A percentile compares a stretch with the other conserved stretches of the same genome.
These are phyloP conservation scores for Aspergillus fumigatiaffinis DNA, from an alignment of 2,329 filamentous ascomycete species.

Conservation along the genomic window DNA sequence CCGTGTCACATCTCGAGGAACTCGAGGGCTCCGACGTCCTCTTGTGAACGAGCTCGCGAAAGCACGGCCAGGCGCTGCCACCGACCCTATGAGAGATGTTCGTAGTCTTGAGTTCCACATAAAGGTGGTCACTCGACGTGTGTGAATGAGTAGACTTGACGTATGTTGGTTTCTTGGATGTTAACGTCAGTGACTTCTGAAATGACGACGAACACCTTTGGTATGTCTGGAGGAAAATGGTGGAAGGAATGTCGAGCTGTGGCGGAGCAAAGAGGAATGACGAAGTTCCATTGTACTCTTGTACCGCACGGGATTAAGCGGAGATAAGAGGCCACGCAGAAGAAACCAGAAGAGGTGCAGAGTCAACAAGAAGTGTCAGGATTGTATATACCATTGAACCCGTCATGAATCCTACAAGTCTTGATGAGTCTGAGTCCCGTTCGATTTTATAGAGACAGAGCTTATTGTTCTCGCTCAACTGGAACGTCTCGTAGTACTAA, in stretches of 20 bases:
- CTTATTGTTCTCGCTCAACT: neutral
- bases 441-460: neutral
- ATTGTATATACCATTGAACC: neutral
- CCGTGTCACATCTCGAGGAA: slow-evolving; percentile 29
- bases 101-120: slow-evolving; percentile 32
- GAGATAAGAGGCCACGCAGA: slow-evolving; percentile 20
- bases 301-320: slow-evolving; percentile 26
- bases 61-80: slow-evolving; percentile 19
- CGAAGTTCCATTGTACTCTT: slow-evolving; percentile 1
- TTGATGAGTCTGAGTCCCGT: neutral
- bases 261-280: slow-evolving; percentile 7
- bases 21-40: slow-evolving; percentile 21
- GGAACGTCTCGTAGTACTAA: neutral
- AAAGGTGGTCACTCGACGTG: neutral
- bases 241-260: neutral
- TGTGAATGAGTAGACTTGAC: neutral
- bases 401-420: neutral
- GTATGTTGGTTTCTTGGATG: neutral
- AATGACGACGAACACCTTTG: neutral
- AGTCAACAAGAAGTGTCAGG: neutral
- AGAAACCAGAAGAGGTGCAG: neutral
- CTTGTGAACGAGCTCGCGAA: slow-evolving; percentile 25
- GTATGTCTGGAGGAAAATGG: neutral
- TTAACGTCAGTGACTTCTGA: neutral
- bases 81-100: slow-evolving; percentile 15